Evolutionary conservation across 2,329 filamentous ascomycete species (phyloP), one percentile per base, ranked within the genome.

Genomic region (Corynespora cassiicola): DNA sequence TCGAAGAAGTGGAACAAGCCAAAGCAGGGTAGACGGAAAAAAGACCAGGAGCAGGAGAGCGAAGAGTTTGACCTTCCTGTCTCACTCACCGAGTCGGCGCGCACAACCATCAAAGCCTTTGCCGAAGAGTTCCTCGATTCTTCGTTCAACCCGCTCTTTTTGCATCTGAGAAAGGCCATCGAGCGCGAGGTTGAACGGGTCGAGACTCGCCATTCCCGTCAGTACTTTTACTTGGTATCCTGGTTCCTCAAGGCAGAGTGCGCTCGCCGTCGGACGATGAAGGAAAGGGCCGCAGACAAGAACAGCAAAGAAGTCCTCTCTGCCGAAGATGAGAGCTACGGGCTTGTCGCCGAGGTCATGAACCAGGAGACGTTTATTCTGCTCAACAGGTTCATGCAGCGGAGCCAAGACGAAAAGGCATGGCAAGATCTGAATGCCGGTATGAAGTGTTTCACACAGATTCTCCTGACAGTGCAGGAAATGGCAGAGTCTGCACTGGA

Each of bases 301-400:
- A 75, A 72, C 38, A 58, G 54, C 12, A 45, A 48, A 7, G 56
- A 58, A 24, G 47, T 58, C 17, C 67, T 70, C 32, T 76, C 75
- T 39, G 55, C 63, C 31, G 78, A 82, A 41, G 80, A 79, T 23
- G 86, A 88, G 61, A 89, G 84, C 47, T 99, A 94, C 70, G 88
- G 87, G 31, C 79, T 97, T 7, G 84, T 97, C 23, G 94, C 94
- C 7, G 84, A 85, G 26, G 92, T 96, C 3, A 78, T 99, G 51
- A 95, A 92, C 54, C 94, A 99, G 64, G 88, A 97, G 68, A 96
- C 88, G 55, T 96, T 99, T 56, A 87, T 97, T 49, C 85, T 89
- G 2, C 71, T 99, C 12, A 95, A 90, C 54, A 83, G 88, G 33
- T 82, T 84, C 31, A 90, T 99, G 77, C 87, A 92, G 47, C 80